Conservation (phyloP, 2,329 filamentous ascomycete genomes). For the Apiospora kogelbergensis region DNA sequence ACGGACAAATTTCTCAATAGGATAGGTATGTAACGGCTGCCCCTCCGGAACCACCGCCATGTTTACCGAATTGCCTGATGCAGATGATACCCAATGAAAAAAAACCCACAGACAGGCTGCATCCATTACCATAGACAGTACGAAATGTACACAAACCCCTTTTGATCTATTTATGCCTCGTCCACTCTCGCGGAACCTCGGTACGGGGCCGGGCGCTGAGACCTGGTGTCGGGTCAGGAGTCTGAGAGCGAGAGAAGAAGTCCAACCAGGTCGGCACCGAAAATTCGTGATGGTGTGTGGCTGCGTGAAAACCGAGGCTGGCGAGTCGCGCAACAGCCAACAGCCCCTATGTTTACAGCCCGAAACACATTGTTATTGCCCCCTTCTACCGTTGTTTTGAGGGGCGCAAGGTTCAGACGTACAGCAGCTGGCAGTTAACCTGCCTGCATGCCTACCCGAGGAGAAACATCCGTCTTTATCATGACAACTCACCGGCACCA, state of each 20-base stretch:
- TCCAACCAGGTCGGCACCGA: neutral
- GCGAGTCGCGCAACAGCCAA: neutral
- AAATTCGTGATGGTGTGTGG: neutral
- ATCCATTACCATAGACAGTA: neutral
- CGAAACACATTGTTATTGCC: neutral
- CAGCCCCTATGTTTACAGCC: neutral
- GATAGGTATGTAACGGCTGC: neutral
- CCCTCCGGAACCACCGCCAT: neutral
- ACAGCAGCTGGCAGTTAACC: neutral
- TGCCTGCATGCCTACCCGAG: neutral
- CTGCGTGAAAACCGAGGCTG: neutral
- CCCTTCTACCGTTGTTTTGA: neutral
- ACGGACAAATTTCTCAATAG: neutral
- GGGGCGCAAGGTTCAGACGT: neutral
- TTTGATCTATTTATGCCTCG: neutral
- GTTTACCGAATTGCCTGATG: neutral
- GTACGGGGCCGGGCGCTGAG: neutral
- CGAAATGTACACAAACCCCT: neutral
- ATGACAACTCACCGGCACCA: neutral
- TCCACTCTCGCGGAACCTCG: neutral
- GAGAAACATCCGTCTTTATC: neutral
- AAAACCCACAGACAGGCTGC: neutral
- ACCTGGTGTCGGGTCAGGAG: neutral
- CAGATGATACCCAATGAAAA: conserved; percentile 6
- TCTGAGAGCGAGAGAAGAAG: neutral